Evolutionary conservation across 2,329 filamentous ascomycete genomes (phyloP).

Genomic region (Paradendryphiella salina): DNA sequence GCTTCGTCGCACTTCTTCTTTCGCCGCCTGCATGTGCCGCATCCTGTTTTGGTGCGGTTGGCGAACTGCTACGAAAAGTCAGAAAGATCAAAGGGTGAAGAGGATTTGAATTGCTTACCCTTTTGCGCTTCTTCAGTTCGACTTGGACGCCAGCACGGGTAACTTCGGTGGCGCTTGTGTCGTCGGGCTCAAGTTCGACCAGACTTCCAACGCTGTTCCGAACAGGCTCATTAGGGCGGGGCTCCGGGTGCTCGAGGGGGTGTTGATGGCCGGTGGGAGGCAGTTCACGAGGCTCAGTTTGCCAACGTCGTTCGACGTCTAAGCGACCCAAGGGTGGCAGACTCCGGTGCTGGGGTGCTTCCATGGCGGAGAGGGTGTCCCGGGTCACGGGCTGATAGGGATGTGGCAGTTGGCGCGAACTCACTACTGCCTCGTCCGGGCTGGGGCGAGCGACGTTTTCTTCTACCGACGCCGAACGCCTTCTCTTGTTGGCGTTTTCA

Average conservation of each 20-base stretch:
- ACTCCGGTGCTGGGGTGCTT: slow-evolving; percentile 27
- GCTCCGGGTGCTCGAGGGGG: slow-evolving; percentile 34
- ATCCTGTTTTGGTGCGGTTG: slow-evolving; percentile 94
- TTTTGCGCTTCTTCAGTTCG: slow-evolving; percentile 50
- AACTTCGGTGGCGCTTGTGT: slow-evolving; percentile 44
- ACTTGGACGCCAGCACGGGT: slow-evolving; percentile 52
- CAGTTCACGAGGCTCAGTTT: slow-evolving; percentile 32
- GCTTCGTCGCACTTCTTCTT: slow-evolving; percentile 99
- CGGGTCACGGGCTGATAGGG: slow-evolving; percentile 47
- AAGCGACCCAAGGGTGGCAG: slow-evolving; percentile 37
- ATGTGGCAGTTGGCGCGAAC: slow-evolving; percentile 45
- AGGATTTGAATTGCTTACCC: slow-evolving; percentile 46
- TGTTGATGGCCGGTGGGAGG: slow-evolving; percentile 32
- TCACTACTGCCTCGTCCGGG: slow-evolving; percentile 35
- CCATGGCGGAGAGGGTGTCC: slow-evolving; percentile 29
- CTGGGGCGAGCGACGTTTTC: slow-evolving; percentile 45
- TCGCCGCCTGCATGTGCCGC: slow-evolving; percentile 83
- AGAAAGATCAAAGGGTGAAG: slow-evolving; percentile 5
- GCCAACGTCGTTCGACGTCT: slow-evolving; percentile 37
- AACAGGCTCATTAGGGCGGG: slow-evolving; percentile 25
- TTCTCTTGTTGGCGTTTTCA: slow-evolving; percentile 57
- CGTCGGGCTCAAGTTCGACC: slow-evolving; percentile 17
- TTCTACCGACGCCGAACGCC: slow-evolving; percentile 65
- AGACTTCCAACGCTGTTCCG: slow-evolving; percentile 16
- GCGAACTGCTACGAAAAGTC: slow-evolving; percentile 68